Base-by-base conservation (phyloP, 768 basidiomycete genomes). In the Pisolithus sp. region DNA sequence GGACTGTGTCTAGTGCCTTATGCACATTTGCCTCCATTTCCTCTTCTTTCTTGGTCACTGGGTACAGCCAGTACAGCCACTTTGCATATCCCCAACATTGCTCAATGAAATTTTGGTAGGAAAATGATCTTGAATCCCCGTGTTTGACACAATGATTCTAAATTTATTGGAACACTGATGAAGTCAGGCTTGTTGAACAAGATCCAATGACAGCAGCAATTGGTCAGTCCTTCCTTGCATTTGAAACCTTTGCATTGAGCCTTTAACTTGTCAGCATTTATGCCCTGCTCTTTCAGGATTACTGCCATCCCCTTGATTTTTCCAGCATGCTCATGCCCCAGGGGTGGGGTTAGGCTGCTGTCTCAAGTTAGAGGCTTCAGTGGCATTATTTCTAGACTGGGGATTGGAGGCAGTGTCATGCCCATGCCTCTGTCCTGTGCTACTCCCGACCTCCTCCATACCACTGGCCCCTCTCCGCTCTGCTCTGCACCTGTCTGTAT, bases 251-350 rank as follows among this genome's bases (percentile, higher is more conserved):
- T 28, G 23, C 51, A 52, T 18, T 48, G 51, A 4, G 45, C 51
- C 7, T 36, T 55, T 10, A 48, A 39, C 17, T 52, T 21, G 12
- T 23, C 21, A 2, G 24, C 46, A 20, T 50, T 28, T 40, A 50
- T 40, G 6, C 53, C 53, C 17, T 21, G 31, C 31, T 55, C 46
- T n/a, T 6, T 26, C 4, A 66, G 36, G 8, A 64, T 76, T 3
- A 61, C 44, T 3, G 65, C 57, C 70, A 72, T 71, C 2, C 70
- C 67, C 41, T 69, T 72, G 62, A 71, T 71, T 12, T 50, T 46
- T 0, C 65, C 65, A 10, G 60, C 49, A 3, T 48, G 43, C 10
- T 50, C 51, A 42, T 65, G 59, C 10, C 66, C 26, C 57, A n/a
- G n/a, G n/a, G n/a, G n/a, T n/a, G n/a, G 30, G 9, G 26, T 26